Evolutionary conservation across 1,284 basidiomycete genomes (phyloP).

Genomic region (Malassezia psittaci): DNA sequence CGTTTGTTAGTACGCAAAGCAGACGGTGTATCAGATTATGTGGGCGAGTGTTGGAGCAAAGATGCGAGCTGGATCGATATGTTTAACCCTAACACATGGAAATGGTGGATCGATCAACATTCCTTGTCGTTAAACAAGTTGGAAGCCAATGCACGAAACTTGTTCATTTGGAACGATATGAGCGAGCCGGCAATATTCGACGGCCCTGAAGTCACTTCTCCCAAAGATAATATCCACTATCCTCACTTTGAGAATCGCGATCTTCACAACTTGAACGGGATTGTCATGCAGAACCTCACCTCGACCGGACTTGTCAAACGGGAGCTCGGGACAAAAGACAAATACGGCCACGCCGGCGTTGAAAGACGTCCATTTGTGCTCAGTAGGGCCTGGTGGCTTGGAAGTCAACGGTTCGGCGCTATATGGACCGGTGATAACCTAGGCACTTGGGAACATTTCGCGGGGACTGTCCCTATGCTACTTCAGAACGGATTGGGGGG

Average conservation of each 20-base stretch:
- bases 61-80: constrained; percentile 92
- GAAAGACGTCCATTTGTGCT: constrained; percentile 69
- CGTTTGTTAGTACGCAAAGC: constrained; percentile 71
- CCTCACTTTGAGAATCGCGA: constrained; percentile 97
- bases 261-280: constrained; percentile 72
- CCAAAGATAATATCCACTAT: constrained; percentile 79
- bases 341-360: constrained; percentile 51
- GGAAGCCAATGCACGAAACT: constrained; percentile 50
- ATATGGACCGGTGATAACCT: constrained; percentile 99
- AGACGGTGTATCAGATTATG: constrained; percentile 68
- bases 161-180: constrained; percentile 98
- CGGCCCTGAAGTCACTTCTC: constrained; percentile 95
- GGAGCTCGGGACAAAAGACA: constrained; percentile 56
- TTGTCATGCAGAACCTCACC: constrained; percentile 62
- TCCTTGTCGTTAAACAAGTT: constrained; percentile 27
- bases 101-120: constrained; percentile 62
- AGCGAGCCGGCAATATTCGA: constrained; percentile 98
- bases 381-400: constrained; percentile 86
- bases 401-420: constrained; percentile 87
- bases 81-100: constrained; percentile 81
- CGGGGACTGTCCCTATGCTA: constrained; percentile 85
- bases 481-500: constrained; percentile 83
- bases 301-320: constrained; percentile 70
- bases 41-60: constrained; percentile 98
- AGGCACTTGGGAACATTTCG: constrained; percentile 95